Conservation (phyloP, 2,329 filamentous ascomycete species). For the Aspergillus glaucus region DNA sequence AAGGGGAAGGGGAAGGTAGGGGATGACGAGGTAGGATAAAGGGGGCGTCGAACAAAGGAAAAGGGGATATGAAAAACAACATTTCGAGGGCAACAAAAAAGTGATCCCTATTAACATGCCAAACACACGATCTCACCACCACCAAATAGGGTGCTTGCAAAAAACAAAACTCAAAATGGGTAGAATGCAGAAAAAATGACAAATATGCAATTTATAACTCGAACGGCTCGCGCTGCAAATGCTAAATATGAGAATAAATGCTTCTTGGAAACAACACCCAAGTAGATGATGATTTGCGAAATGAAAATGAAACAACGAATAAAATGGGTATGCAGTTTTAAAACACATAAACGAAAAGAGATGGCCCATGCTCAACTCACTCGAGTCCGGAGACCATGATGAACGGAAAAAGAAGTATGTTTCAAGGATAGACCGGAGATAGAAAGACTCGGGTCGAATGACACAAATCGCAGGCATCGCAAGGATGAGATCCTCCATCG, state of each 20-base stretch:
- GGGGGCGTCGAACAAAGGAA: neutral
- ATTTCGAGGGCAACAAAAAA: neutral
- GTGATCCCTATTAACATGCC: neutral
- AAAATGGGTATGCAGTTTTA: constrained; percentile 33
- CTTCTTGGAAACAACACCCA: constrained; percentile 21
- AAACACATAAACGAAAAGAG: constrained; percentile 19
- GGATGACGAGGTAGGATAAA: too few species aligned
- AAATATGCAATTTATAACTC: constrained; percentile 21
- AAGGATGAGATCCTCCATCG: constrained; percentile 3
- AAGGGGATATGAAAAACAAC: neutral
- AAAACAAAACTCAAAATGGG: constrained; percentile 1
- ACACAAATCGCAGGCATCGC: neutral
- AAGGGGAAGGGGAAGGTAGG: neutral
- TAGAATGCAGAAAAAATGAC: constrained; percentile 10
- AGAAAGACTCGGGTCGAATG: constrained; percentile 6
- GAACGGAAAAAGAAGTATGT: constrained; percentile 2
- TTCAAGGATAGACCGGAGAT: constrained; percentile 12
- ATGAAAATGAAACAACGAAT: constrained; percentile 24
- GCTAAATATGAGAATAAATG: constrained; percentile 35
- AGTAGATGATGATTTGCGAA: constrained; percentile 24
- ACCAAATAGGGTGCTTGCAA: neutral
- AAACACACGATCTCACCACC: neutral
- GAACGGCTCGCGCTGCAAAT: constrained; percentile 43
- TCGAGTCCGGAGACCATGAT: constrained; percentile 2
- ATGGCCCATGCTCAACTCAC: constrained; percentile 1